Evolutionary conservation across 1,139 yeast genomes (phyloP).

Genomic region (Diutina siamensis): DNA sequence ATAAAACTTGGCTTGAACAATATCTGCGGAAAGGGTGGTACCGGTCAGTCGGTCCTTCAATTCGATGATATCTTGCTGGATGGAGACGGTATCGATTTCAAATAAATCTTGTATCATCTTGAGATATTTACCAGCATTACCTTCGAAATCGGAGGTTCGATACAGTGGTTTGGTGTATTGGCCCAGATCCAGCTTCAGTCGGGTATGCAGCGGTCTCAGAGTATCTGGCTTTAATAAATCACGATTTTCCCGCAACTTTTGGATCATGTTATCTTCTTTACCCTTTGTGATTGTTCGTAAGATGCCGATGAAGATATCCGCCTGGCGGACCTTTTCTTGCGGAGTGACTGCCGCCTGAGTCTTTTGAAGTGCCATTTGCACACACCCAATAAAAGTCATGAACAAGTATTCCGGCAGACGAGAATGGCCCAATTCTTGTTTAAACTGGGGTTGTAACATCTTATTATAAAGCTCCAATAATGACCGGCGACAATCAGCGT

Average conservation of each 20-base stretch:
- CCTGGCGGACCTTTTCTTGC: neutral
- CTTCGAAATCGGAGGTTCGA: constrained; percentile 38
- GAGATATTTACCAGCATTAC: constrained; percentile 19
- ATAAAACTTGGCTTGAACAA: constrained; percentile 27
- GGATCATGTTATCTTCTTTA: constrained; percentile 44
- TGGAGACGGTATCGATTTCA: constrained; percentile 21
- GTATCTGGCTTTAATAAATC: constrained; percentile 42
- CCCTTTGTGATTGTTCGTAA: constrained; percentile 34
- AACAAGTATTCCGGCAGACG: constrained; percentile 1
- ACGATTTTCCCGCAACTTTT: constrained; percentile 36
- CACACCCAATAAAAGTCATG: constrained; percentile 5
- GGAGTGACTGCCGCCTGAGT: neutral
- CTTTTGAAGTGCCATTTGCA: constrained; percentile 1
- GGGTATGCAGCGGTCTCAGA: constrained; percentile 33
- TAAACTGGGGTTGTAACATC: constrained; percentile 1
- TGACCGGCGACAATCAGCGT: constrained; percentile 10
- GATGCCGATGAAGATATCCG: constrained; percentile 30
- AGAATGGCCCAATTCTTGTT: neutral
- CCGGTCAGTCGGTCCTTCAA: constrained; percentile 33
- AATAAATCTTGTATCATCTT: constrained; percentile 27
- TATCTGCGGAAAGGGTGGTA: constrained; percentile 32
- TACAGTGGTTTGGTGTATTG: constrained; percentile 28
- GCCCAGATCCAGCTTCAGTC: constrained; percentile 24
- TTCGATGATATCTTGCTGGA: constrained; percentile 40
- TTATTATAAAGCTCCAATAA: neutral